phyloP scores from a whole-genome alignment of 495 filamentous ascomycete genomes.

The Astrocystis sublimbata region DNA sequence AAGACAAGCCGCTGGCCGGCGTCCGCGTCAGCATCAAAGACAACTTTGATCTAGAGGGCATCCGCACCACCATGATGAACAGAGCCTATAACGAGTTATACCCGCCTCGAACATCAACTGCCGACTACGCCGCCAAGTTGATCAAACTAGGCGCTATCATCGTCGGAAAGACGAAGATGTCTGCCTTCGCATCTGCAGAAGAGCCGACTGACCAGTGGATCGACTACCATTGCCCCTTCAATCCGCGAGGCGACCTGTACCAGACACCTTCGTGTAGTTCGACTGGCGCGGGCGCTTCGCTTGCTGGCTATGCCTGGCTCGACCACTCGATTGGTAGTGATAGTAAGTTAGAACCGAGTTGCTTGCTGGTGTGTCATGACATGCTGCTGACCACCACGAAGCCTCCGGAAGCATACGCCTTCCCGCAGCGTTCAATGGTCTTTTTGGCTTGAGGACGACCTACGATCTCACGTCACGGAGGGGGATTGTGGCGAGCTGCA shows the following conservation, averaged over 20 bases:
- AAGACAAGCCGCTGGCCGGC: background rate
- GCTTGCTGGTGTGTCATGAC: no score
- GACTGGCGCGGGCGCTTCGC: conserved; percentile 42
- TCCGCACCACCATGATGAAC: background rate
- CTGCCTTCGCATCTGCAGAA: background rate
- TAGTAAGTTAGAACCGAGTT: conserved; percentile 15
- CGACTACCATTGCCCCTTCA: conserved; percentile 46
- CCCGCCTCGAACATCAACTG: background rate
- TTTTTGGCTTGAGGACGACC: background rate
- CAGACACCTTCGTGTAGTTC: conserved; percentile 46
- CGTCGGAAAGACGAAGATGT: conserved; percentile 17
- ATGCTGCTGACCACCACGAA: no score
- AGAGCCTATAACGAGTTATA: background rate
- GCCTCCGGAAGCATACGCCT: background rate
- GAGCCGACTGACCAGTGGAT: conserved; percentile 5
- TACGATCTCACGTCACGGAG: background rate
- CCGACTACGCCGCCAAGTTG: background rate
- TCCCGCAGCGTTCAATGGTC: background rate
- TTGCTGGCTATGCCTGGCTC: conserved; percentile 51
- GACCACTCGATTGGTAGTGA: conserved; percentile 50
- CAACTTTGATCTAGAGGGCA: background rate
- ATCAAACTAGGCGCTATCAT: conserved; percentile 11
- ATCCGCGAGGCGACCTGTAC: conserved; percentile 54
- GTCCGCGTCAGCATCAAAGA: background rate
- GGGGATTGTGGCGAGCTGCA: background rate